Evolutionary conservation across 2,329 filamentous ascomycete species (phyloP), one percentile per base, ranked within the genome.

Genomic region (Emmonsia crescens): DNA sequence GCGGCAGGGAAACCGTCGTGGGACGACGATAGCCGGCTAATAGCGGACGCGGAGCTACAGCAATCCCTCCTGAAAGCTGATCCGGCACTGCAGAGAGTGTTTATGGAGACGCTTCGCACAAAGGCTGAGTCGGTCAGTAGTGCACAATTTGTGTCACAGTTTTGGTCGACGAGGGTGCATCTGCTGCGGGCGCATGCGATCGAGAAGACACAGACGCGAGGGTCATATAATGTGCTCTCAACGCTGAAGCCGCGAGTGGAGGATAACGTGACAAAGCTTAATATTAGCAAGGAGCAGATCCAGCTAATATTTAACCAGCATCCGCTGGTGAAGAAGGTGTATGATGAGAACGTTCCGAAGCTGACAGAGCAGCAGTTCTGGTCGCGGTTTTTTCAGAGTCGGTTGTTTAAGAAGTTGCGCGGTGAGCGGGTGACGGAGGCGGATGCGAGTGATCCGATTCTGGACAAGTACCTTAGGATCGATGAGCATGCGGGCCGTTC

Each of bases 291-390:
- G 63, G 92, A 96, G 74, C 92, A 97, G 74, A 90, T 97, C 59
- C 88, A 92, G 70, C 84, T 96, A 71, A 94, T 99, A 60, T 92
- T 99, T 75, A 86, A 84, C 63, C 94, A 97, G 73, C 93, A 99
- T 74, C 91, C 94, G 1, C 80, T 99, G 0, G 88, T 99, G 63
- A 89, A 90, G 72, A 85, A 86, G 24, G 89, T 96, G 6, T 97
- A 96, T 74, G 91, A 97, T 71, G 92, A 96, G 71, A 91, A 92
- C 66, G 91, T 96, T 0, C 91, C 90, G 5, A 89, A 88, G 63
- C 75, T 95, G 46, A 85, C 82, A 31, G 89, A 96, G 69, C 81
- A 82, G 61, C 85, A 90, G 57, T 99, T 99, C 72, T 99, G 93
- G 92, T 89, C 89, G 5, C 84, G 90, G 16, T 99, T 99, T 76